Evolutionary conservation across 305 asterid genomes (phyloP), one percentile per base, ranked within the genome.

Genomic region (Fraxinus sp.): DNA sequence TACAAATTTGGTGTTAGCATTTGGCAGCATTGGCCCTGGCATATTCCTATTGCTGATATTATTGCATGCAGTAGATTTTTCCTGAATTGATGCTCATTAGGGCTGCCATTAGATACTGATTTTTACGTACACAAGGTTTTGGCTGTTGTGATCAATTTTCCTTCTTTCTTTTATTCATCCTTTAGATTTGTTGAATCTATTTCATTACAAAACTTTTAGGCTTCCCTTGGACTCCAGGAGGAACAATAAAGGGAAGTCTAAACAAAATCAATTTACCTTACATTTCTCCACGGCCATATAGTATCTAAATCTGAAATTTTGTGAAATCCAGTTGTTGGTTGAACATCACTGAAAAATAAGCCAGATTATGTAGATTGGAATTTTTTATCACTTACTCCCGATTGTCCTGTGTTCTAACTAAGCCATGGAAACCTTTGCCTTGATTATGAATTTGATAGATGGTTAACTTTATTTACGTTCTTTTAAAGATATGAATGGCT

Each of bases 131-230:
- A 26, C 20, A 28, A 68, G 75, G 16, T 28, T 68, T 26, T 62
- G 37, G 75, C 18, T 26, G 39, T 68, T 68, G 37, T 68, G 26
- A 33, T 68, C 37, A 68, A 3, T 36, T 68, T 26, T 68, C 39
- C 37, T 2, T 68, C 49, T 66, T 14, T 4, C 74, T 75, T 59
- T 30, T 24, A 76, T 74, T 75, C 78, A 20, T 71, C 81, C 79
- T 62, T 41, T 46, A 43, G n/a, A 14, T 22, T 78, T 72, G 46
- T 62, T 59, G 46, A 59, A 75, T 70, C 43, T 62, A 22, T 36
- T 49, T 81, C 11, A 9, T 24, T 11, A 8, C 10, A 26, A 26
- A 68, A 28, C 37, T 28, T 68, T 68, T 68, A 28, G 75, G 75
- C 3, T 26, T 64, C 16, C 35, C 32, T 62, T 62, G 13, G 71